Base-by-base conservation (phyloP, 2,329 filamentous ascomycete species). In the Pseudonectria buxi region DNA sequence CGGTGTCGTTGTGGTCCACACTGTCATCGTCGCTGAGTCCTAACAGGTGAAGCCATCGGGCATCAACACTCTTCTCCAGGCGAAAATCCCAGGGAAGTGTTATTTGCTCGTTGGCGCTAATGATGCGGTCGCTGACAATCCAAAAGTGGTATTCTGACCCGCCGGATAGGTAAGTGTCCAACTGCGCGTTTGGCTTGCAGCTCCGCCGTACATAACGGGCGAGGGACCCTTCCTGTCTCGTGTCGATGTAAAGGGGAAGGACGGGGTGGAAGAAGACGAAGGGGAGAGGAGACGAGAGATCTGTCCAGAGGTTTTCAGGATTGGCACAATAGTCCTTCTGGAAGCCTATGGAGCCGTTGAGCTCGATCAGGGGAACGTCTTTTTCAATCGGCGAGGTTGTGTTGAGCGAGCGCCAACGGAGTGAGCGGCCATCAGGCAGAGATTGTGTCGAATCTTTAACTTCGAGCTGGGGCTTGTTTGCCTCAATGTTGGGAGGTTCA, bases 221-320 rank as follows among this genome's bases (percentile, higher is more conserved):
- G 25, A 79, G 68, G 4, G 86, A 95, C 14, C 90, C 92, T 64
- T 94, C 87, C 56, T 77, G 78, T 40, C 92, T 76, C 9, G 89
- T 92, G 60, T 95, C 92, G 53, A 98, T 92, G 63, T 89, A 95
- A 10, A 98, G 75, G 1, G 90, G 90, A 7, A 96, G 76, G 39
- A 81, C 74, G 1, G 88, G 86, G 53, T 94, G 89, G 61, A 96
- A 90, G 56, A 89, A 86, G 15, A 90, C 83, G 50, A 88, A 88
- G 1, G 85, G 85, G 2, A 79, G 62, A 4, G 78, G 76, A 3
- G 74, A 76, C 11, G 69, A 73, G 10, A 85, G 61, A 34, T 84
- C 80, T 24, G 72, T 64, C 81, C 81, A 88, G 7, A 78, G 68
- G 48, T 84, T 86, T 22, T 71, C 69, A 1, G 73, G 65, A 35